Evolutionary conservation across 805 yeast species (phyloP).

Genomic region (Suhomyces emberorum): DNA sequence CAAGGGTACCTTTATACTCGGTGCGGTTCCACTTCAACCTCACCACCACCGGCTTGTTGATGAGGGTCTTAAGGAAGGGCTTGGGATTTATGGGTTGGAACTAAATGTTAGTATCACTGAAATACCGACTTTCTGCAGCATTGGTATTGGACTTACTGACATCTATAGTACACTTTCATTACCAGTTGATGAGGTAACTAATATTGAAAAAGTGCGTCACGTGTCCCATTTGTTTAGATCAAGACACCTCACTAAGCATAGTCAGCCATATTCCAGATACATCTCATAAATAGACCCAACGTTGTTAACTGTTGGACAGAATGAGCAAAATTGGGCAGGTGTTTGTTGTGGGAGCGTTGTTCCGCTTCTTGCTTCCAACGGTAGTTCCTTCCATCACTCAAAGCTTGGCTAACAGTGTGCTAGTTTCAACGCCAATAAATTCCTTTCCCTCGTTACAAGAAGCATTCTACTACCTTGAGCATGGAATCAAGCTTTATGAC

Average conservation of each 20-base stretch:
- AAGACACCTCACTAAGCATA: constrained; percentile 1
- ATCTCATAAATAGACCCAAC: too few relatives aligned
- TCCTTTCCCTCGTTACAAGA: constrained; percentile 53
- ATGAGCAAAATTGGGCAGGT: constrained; percentile 24
- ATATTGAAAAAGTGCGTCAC: not conserved
- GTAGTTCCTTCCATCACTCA: constrained; percentile 29
- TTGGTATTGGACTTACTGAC: constrained; percentile 1
- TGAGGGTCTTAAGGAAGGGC: constrained; percentile 78
- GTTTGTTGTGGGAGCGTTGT: constrained; percentile 24
- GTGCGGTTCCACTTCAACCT: constrained; percentile 88
- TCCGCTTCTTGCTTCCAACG: constrained; percentile 35
- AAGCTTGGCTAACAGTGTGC: constrained; percentile 41
- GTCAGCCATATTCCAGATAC: too few relatives aligned
- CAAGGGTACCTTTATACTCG: constrained; percentile 75
- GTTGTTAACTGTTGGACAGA: not conserved
- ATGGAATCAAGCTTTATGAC: constrained; percentile 63
- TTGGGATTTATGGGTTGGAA: constrained; percentile 79
- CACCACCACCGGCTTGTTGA: constrained; percentile 69
- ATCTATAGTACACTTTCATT: too few relatives aligned
- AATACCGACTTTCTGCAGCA: too few relatives aligned
- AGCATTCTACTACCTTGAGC: constrained; percentile 34
- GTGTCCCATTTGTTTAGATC: not conserved
- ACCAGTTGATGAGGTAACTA: too few relatives aligned
- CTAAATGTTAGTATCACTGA: constrained; percentile 8
- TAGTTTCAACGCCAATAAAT: constrained; percentile 70